Base-by-base conservation (phyloP, 768 basidiomycete genomes). In the Nidularia sp. region DNA sequence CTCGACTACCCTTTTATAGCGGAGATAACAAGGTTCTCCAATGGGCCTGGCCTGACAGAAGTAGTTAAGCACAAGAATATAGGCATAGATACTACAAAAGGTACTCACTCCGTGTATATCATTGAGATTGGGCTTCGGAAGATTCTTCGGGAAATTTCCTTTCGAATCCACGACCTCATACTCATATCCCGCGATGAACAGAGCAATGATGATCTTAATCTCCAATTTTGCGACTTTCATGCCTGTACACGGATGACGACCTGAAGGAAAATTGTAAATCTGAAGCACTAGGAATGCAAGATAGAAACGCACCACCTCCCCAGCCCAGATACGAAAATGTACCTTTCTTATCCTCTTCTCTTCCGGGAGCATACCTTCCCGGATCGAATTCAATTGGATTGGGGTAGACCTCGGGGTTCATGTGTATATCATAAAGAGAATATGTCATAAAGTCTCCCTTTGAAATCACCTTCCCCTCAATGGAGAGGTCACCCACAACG, bases 191-290 rank as follows among this genome's bases (percentile, higher is more conserved):
- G 55, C 51, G 2, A 72, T 56, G 48, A 74, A 64, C n/a, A 68
- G 44, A 6, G 68, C 67, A 10, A 70, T 44, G 32, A 72, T 65
- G 15, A 68, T 51, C 54, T 73, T 72, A 44, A 73, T 66, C 50
- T 73, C 71, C 12, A 73, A 54, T 59, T 71, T 71, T 3, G 72
- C 72, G 18, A 68, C 59, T 51, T 63, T 66, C 66, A 71, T 68
- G 5, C 72, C 72, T 29, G 66, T 56, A 52, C 73, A 74, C 0
- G 70, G 70, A 55, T 73, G 73, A 5, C 71, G 69, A 35, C 72
- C 72, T 69, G n/a, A 48, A 10, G 34, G 34, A 9, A 22, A 39
- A 35, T 15, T 6, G 6, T 29, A 6, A 15, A 35, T 8, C 25
- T 35, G 9, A 47, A 48, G 13, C 9, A n/a, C 1, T 36, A 6